Conservation (phyloP, 306 rosid genomes). For the Alnus rubra region DNA sequence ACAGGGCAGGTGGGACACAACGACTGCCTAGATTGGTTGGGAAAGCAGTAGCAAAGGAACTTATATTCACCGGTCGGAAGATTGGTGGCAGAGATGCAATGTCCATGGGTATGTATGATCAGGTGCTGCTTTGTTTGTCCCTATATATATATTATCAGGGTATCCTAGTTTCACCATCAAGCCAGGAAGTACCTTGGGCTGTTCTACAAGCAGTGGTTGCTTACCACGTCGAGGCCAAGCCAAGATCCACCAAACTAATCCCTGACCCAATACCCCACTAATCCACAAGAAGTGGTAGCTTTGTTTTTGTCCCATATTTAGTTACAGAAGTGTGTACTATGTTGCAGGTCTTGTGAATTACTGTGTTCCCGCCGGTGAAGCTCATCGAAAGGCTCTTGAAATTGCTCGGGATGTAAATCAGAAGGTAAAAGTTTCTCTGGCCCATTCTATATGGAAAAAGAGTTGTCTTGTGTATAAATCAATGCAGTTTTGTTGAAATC, state of each 20-base stretch:
- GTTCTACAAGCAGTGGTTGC: too few relatives aligned
- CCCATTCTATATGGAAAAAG: slow-evolving; percentile 13
- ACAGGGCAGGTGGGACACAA: slow-evolving; percentile 96
- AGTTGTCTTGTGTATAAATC: background rate
- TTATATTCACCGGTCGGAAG: slow-evolving; percentile 77
- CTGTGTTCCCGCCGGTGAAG: slow-evolving; percentile 85
- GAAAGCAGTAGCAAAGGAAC: slow-evolving; percentile 77
- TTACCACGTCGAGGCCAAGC: too few relatives aligned
- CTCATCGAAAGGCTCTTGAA: slow-evolving; percentile 71
- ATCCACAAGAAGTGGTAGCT: too few relatives aligned
- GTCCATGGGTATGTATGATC: slow-evolving; percentile 60
- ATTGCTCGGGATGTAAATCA: slow-evolving; percentile 71
- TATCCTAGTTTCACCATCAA: too few relatives aligned
- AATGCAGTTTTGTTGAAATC: background rate
- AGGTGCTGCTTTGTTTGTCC: background rate
- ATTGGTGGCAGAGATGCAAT: slow-evolving; percentile 70
- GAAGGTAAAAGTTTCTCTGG: slow-evolving; percentile 51
- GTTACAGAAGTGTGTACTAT: slow-evolving; percentile 22
- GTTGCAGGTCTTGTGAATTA: slow-evolving; percentile 77
- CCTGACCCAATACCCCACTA: too few relatives aligned
- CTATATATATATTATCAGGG: too few relatives aligned
- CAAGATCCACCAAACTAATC: too few relatives aligned
- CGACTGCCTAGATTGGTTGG: slow-evolving; percentile 90
- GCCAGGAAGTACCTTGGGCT: too few relatives aligned
- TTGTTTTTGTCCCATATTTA: slow-evolving; percentile 8